Evolutionary conservation across 208 protist genomes (phyloP).

Genomic region (Leishmania aethiopica): DNA sequence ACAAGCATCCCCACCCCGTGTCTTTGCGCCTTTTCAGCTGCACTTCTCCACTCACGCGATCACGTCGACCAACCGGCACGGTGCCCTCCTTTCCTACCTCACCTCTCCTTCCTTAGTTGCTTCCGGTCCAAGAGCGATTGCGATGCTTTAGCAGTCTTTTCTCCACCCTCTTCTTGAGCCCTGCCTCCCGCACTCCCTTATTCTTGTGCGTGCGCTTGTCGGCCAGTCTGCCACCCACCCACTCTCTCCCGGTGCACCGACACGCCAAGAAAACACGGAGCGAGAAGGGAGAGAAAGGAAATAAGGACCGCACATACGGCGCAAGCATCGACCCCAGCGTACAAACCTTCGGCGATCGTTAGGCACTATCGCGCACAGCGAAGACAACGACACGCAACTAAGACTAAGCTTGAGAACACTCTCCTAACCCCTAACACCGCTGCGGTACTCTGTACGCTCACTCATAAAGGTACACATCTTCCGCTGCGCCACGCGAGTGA

Average conservation of each 20-base stretch:
- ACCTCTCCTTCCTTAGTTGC: background rate
- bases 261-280: background rate
- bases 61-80: background rate
- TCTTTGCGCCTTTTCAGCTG: background rate
- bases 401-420: background rate
- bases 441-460: background rate
- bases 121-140: background rate
- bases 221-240: background rate
- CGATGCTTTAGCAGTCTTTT: background rate
- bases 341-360: background rate
- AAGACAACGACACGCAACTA: background rate
- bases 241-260: background rate
- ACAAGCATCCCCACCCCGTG: background rate
- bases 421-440: background rate
- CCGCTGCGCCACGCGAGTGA: background rate
- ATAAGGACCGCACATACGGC: background rate
- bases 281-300: background rate
- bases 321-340: background rate
- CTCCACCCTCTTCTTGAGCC: background rate
- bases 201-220: background rate
- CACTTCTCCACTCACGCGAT: too few species aligned
- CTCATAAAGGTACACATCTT: background rate
- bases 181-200: background rate
- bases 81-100: background rate
- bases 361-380: background rate